These are phyloP conservation scores for Grifola frondosa DNA, from an alignment of 1,284 basidiomycete genomes.

Conservation along the genomic window DNA sequence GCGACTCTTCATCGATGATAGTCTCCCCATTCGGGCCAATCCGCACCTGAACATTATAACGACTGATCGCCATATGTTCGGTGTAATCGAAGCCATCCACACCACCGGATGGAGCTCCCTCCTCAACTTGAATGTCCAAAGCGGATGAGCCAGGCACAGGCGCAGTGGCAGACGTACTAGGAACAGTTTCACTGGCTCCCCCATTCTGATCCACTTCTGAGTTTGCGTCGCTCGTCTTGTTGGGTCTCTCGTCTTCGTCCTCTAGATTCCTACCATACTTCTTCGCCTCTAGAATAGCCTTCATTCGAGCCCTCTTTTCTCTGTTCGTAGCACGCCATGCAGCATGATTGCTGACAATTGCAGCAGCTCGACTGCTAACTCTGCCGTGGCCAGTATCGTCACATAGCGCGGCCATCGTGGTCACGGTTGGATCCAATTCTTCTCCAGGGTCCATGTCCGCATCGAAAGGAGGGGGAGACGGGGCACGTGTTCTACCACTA, in stretches of 20 bases:
- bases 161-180: constrained; percentile 20
- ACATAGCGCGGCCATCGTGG: constrained; percentile 78
- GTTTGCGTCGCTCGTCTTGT: not conserved
- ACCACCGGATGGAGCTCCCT: constrained; percentile 13
- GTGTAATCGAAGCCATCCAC: constrained; percentile 66
- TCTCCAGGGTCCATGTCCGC: constrained; percentile 64
- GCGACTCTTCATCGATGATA: constrained; percentile 77
- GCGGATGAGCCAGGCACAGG: constrained; percentile 4
- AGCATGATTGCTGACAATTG: constrained; percentile 65
- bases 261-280: constrained; percentile 62
- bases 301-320: constrained; percentile 64
- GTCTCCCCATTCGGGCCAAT: constrained; percentile 81
- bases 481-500: constrained; percentile 30
- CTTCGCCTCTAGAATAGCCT: constrained; percentile 61
- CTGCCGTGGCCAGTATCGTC: constrained; percentile 72
- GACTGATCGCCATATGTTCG: constrained; percentile 59
- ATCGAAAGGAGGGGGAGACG: constrained; percentile 54
- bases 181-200: not conserved
- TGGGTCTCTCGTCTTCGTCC: constrained; percentile 39
- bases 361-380: constrained; percentile 67
- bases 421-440: constrained; percentile 70
- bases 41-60: constrained; percentile 78
- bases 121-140: constrained; percentile 1
- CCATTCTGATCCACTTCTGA: not conserved
- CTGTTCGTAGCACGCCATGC: constrained; percentile 65